phyloP scores from a whole-genome alignment of 805 yeast species.

The Kluyveromyces siamensis region DNA sequence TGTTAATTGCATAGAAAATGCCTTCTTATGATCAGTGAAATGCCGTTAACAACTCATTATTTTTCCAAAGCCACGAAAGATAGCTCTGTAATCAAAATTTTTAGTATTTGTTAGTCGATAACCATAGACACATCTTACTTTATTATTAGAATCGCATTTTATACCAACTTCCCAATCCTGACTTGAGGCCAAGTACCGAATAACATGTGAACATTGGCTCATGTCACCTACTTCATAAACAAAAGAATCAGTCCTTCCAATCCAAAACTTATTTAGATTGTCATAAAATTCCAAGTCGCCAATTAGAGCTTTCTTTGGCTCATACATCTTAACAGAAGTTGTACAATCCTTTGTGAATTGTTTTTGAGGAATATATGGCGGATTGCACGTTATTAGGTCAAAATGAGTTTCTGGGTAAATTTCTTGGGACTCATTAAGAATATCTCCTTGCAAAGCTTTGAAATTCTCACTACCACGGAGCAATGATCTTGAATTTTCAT shows the following conservation, averaged over 20 bases:
- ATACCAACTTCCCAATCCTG: conserved; percentile 43
- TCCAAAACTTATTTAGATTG: conserved; percentile 41
- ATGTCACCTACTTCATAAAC: conserved; percentile 69
- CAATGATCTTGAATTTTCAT: conserved; percentile 30
- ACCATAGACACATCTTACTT: conserved; percentile 56
- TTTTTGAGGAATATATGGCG: conserved; percentile 62
- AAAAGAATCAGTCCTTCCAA: conserved; percentile 39
- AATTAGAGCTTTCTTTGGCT: conserved; percentile 70
- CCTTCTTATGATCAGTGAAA: neutral
- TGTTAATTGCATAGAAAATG: neutral
- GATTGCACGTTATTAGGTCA: conserved; percentile 71
- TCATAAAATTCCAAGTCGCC: conserved; percentile 69
- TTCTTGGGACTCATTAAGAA: neutral
- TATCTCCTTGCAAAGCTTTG: neutral
- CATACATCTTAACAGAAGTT: conserved; percentile 58
- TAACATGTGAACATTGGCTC: conserved; percentile 44
- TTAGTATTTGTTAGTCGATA: conserved; percentile 33
- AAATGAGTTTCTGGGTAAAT: conserved; percentile 7
- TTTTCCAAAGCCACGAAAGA: neutral
- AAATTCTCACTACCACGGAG: conserved; percentile 6
- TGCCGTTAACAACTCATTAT: neutral
- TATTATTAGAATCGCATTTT: conserved; percentile 41
- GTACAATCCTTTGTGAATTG: conserved; percentile 37
- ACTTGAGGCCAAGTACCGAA: conserved; percentile 8
- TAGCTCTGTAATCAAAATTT: neutral